phyloP scores from a whole-genome alignment of 2,329 filamentous ascomycete genomes.

The Sporothrix brunneoviolacea region DNA sequence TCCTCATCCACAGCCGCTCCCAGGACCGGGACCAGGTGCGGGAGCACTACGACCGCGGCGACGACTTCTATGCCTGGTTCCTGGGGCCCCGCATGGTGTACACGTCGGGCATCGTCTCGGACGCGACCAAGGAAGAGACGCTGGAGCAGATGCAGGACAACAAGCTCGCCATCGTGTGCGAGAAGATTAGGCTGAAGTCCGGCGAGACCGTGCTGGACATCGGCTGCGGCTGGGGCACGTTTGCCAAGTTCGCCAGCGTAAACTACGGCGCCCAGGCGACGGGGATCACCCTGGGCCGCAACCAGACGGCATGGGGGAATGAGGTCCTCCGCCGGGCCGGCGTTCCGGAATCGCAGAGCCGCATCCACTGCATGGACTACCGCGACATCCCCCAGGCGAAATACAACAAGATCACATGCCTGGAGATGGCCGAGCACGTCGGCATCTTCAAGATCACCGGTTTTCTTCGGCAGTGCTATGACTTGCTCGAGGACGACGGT shows the following conservation, averaged over 20 bases:
- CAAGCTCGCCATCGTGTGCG: constrained; percentile 90
- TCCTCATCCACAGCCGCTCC: constrained; percentile 19
- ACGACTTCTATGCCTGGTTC: constrained; percentile 99
- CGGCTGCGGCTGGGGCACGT: constrained; percentile 95
- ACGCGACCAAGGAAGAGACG: constrained; percentile 78
- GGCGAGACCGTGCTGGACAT: constrained; percentile 87
- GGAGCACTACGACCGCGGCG: constrained; percentile 94
- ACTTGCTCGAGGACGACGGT: constrained; percentile 95
- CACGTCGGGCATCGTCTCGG: constrained; percentile 88
- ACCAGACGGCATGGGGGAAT: constrained; percentile 97
- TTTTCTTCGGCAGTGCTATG: constrained; percentile 81
- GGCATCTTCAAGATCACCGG: constrained; percentile 78
- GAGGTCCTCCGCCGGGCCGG: constrained; percentile 74
- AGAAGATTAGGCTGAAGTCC: constrained; percentile 81
- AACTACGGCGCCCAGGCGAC: constrained; percentile 81
- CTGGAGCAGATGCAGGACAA: constrained; percentile 97
- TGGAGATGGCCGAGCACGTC: constrained; percentile 99
- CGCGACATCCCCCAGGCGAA: constrained; percentile 77
- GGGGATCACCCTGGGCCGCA: constrained; percentile 88
- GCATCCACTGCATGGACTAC: constrained; percentile 94
- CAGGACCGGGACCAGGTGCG: constrained; percentile 91
- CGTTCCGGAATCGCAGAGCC: constrained; percentile 80
- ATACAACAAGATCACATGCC: constrained; percentile 93
- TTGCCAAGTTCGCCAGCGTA: constrained; percentile 84
- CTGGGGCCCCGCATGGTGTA: constrained; percentile 98